Percentiles rank a stretch among this genome's conserved stretches.
Conservation (phyloP, 2,329 filamentous ascomycete genomes). For the Arachnomyces sp. region DNA sequence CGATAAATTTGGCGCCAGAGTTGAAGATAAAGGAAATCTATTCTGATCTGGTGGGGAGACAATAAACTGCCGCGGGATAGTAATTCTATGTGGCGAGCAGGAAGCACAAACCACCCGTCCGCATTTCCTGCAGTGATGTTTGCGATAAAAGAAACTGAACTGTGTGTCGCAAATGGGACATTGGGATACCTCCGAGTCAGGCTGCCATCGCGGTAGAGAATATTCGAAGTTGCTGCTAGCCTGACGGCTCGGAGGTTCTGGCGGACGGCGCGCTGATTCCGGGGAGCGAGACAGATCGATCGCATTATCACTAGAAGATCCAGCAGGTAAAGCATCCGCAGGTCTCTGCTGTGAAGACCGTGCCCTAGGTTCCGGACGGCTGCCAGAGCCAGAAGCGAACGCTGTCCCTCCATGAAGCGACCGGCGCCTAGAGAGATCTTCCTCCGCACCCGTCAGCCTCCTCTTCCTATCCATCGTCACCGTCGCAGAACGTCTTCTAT, state of each 20-base stretch:
- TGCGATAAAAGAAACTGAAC: slow-evolving; percentile 79
- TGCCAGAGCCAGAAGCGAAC: not conserved
- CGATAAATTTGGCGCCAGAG: slow-evolving; percentile 34
- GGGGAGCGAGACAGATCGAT: slow-evolving; percentile 26
- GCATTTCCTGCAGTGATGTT: slow-evolving; percentile 96
- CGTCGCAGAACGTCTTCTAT: not conserved
- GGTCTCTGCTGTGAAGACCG: slow-evolving; percentile 11
- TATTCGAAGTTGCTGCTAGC: slow-evolving; percentile 32
- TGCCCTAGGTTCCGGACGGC: not conserved
- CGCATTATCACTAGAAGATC: slow-evolving; percentile 25
- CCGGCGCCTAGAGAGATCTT: slow-evolving; percentile 3
- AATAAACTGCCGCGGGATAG: slow-evolving; percentile 87
- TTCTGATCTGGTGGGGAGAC: slow-evolving; percentile 61
- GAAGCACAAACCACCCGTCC: slow-evolving; percentile 82
- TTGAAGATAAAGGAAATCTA: slow-evolving; percentile 34
- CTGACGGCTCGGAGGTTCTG: slow-evolving; percentile 19
- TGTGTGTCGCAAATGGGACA: slow-evolving; percentile 77
- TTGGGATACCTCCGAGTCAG: slow-evolving; percentile 70
- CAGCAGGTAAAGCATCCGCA: slow-evolving; percentile 11
- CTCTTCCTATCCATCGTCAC: slow-evolving; percentile 33
- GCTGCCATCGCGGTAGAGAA: slow-evolving; percentile 73
- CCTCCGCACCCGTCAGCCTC: slow-evolving; percentile 28
- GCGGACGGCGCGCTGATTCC: slow-evolving; percentile 9
- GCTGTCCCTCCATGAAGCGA: not conserved
- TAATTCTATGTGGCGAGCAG: slow-evolving; percentile 91